Evolutionary conservation across 192 early-diverging fungal genomes (phyloP).

Genomic region (Coemansia sp.): DNA sequence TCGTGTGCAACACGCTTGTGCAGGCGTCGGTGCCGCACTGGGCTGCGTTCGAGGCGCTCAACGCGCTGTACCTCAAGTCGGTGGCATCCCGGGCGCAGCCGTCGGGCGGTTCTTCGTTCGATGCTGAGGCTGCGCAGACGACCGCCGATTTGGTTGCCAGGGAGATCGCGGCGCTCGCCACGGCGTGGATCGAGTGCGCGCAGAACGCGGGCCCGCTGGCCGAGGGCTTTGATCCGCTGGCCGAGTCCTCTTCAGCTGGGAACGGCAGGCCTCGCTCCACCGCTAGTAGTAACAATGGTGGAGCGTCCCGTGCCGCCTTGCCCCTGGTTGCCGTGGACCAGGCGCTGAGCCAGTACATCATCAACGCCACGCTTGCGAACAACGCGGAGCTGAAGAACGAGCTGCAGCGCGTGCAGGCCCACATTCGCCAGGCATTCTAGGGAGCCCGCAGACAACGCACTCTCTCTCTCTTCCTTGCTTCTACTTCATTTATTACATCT

Average conservation of each 20-base stretch:
- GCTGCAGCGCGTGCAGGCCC: conserved; percentile 43
- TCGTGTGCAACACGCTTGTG: conserved; percentile 14
- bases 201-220: not conserved
- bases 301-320: conserved; percentile 9
- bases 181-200: conserved; percentile 25
- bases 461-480: not conserved
- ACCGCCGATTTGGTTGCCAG: conserved; percentile 20
- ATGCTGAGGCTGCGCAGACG: not conserved
- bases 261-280: not conserved
- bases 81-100: too few relatives aligned
- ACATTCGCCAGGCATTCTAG: conserved; percentile 47
- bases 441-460: too few relatives aligned
- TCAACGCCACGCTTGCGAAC: conserved; percentile 35
- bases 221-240: too few relatives aligned
- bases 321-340: conserved; percentile 46
- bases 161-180: conserved; percentile 27
- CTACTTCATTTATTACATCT: too few relatives aligned
- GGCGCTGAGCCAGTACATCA: conserved; percentile 55
- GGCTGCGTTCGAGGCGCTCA: conserved; percentile 41
- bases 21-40: conserved; percentile 20
- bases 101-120: too few relatives aligned
- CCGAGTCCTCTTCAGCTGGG: not conserved
- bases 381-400: conserved; percentile 36
- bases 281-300: not conserved
- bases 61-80: conserved; percentile 17